Conservation (phyloP, 176 grass and related monocot genomes). For the Hordeum marinum region DNA sequence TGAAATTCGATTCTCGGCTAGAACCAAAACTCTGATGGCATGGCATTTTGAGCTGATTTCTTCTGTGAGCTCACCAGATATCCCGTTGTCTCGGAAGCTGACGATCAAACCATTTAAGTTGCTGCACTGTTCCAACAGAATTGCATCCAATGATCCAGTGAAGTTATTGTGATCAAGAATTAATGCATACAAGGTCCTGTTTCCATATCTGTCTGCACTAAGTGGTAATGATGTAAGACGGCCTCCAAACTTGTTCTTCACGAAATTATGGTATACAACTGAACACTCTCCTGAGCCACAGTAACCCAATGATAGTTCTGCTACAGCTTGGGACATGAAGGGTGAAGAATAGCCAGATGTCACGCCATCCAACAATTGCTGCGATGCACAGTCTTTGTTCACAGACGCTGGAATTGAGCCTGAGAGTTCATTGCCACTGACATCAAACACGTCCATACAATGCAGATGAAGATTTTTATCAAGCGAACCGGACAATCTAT, state of each 20-base stretch:
- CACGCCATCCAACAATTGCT: slow-evolving; percentile 7
- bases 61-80: slow-evolving; percentile 48
- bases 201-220: slow-evolving; percentile 41
- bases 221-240: slow-evolving; percentile 54
- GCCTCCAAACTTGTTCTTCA: slow-evolving; percentile 61
- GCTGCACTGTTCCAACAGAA: slow-evolving; percentile 65
- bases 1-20: slow-evolving; percentile 67
- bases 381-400: slow-evolving; percentile 25
- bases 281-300: slow-evolving; percentile 30
- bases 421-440: slow-evolving; percentile 50
- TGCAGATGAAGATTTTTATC: slow-evolving; percentile 33
- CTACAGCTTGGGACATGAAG: slow-evolving; percentile 33
- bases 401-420: slow-evolving; percentile 47
- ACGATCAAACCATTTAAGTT: slow-evolving; percentile 47
- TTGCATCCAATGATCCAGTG: slow-evolving; percentile 49
- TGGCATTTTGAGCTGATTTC: slow-evolving; percentile 45
- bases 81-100: slow-evolving; percentile 56
- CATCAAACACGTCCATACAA: slow-evolving; percentile 54
- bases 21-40: slow-evolving; percentile 66
- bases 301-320: slow-evolving; percentile 12
- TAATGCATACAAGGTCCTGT: slow-evolving; percentile 49
- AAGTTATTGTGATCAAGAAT: slow-evolving; percentile 62
- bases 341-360: slow-evolving; percentile 36
- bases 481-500: slow-evolving; percentile 44
- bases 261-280: slow-evolving; percentile 80